Evolutionary conservation across 305 asterid species (phyloP).

Genomic region (Fraxinus albicans): DNA sequence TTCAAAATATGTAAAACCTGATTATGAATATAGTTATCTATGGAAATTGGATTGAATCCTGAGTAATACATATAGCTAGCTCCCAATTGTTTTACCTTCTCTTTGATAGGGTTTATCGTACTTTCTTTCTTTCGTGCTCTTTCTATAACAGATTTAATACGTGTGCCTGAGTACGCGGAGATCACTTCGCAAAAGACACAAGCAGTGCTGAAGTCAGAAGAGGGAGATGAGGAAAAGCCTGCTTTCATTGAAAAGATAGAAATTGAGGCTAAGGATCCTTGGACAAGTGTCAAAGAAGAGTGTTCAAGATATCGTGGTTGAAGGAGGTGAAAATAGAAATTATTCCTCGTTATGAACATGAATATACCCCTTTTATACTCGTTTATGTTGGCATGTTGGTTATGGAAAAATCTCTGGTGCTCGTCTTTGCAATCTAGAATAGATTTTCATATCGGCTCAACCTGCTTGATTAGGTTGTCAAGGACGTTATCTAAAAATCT

Average conservation of each 20-base stretch:
- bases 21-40: background rate
- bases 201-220: slow-evolving; percentile 44
- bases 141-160: slow-evolving; percentile 50
- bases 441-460: background rate
- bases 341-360: background rate
- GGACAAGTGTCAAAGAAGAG: slow-evolving; percentile 85
- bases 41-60: background rate
- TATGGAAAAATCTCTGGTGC: background rate
- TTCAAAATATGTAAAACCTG: background rate
- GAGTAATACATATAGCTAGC: background rate
- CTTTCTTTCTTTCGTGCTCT: slow-evolving; percentile 1
- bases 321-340: slow-evolving; percentile 83
- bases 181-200: slow-evolving; percentile 48
- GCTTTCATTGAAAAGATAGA: slow-evolving; percentile 62
- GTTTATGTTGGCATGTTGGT: background rate
- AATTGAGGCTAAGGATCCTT: slow-evolving; percentile 61
- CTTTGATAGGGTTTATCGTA: background rate
- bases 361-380: background rate
- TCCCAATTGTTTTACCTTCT: background rate
- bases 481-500: slow-evolving; percentile 33
- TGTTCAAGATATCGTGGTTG: slow-evolving; percentile 85
- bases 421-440: background rate
- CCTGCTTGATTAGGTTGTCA: slow-evolving; percentile 55
- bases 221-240: slow-evolving; percentile 43
- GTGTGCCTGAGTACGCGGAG: slow-evolving; percentile 36